Evolutionary conservation across 345 rosid species (phyloP).

Genomic region (Syzygium aromaticum): DNA sequence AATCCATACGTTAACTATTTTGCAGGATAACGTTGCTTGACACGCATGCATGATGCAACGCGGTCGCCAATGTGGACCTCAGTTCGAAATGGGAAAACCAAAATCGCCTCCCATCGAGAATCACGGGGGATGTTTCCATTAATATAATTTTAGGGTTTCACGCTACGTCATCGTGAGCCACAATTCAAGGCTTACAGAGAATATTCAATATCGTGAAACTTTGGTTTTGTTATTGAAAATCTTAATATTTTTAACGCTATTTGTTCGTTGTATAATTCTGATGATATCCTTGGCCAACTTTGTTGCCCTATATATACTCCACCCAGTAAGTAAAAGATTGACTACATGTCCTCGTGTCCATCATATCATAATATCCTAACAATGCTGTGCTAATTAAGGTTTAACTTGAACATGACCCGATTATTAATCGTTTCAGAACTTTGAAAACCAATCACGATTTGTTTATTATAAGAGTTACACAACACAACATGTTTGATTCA

Average conservation of each 20-base stretch:
- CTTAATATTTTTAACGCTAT: background rate
- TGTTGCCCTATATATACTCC: background rate
- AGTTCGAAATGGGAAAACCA: background rate
- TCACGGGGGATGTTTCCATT: conserved; percentile 20
- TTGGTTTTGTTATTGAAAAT: background rate
- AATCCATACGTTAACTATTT: background rate
- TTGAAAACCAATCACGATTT: background rate
- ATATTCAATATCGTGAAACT: background rate
- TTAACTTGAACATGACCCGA: background rate
- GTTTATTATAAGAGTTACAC: background rate
- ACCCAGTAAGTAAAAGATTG: background rate
- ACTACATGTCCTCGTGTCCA: background rate
- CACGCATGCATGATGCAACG: background rate
- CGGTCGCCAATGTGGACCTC: background rate
- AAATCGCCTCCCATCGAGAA: conserved; percentile 11
- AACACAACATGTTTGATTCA: background rate
- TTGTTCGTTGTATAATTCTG: background rate
- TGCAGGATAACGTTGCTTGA: background rate
- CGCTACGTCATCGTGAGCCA: background rate
- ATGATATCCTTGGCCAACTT: background rate
- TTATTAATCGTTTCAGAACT: background rate
- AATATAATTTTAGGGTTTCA: background rate
- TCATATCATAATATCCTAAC: background rate
- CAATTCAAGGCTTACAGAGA: background rate
- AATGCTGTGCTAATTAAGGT: background rate